phyloP scores from a whole-genome alignment of 2,329 filamentous ascomycete genomes.

The Diaporthe vexans region DNA sequence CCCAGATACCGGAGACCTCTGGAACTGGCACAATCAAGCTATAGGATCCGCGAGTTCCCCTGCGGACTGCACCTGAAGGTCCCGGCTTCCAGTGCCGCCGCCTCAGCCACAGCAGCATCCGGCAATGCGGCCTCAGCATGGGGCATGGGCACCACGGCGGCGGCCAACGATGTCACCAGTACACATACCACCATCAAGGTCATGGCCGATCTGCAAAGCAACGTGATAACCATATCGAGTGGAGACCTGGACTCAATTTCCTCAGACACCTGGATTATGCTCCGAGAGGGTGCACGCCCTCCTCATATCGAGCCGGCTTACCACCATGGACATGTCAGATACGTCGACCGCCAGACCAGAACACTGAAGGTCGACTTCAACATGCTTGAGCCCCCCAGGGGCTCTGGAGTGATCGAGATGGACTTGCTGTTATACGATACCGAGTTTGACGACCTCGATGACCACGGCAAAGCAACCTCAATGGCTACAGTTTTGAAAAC shows the following conservation, averaged over 20 bases:
- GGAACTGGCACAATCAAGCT: conserved; percentile 19
- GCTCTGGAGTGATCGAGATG: conserved; percentile 8
- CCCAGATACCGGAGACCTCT: not conserved
- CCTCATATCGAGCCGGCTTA: conserved; percentile 1
- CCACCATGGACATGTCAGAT: conserved; percentile 29
- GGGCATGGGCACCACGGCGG: not conserved
- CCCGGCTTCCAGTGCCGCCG: conserved; percentile 37
- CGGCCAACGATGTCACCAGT: not conserved
- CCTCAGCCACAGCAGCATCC: not conserved
- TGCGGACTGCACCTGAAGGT: conserved; percentile 57
- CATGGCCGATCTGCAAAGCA: conserved; percentile 17
- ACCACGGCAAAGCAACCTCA: conserved; percentile 62
- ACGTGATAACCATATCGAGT: not conserved
- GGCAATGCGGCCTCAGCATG: not conserved
- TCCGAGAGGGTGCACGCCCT: not conserved
- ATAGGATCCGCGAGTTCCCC: conserved; percentile 60
- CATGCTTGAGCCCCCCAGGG: not conserved
- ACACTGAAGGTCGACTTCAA: not conserved
- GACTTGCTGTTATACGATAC: conserved; percentile 61
- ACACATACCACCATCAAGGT: conserved; percentile 38
- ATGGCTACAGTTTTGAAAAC: conserved; percentile 67
- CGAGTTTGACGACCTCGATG: conserved; percentile 69
- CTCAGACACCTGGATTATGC: conserved; percentile 31
- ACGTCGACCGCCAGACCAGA: conserved; percentile 1
- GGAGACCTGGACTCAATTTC: not conserved